Percentiles rank a stretch among this genome's conserved stretches.
Evolutionary conservation across 441 rosid species (phyloP).

Genomic region (Eugenia klotzschiana): DNA sequence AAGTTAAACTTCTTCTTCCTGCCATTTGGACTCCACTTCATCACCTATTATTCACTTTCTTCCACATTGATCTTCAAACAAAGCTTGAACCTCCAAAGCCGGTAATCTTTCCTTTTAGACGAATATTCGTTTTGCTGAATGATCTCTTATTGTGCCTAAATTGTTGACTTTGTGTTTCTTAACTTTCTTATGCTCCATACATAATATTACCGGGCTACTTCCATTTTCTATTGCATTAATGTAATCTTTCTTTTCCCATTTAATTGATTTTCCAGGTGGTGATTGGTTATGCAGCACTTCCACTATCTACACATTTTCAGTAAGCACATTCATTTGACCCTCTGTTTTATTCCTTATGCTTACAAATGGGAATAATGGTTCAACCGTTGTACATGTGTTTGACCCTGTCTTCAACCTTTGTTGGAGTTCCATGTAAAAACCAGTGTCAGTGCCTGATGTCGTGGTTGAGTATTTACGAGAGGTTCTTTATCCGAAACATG

Average conservation of each 20-base stretch:
- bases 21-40: conserved; percentile 89
- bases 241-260: background rate
- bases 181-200: background rate
- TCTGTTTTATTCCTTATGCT: background rate
- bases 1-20: conserved; percentile 84
- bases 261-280: conserved; percentile 46
- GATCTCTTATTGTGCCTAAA: background rate
- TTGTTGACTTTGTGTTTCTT: background rate
- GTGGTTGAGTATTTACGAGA: background rate
- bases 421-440: background rate
- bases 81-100: conserved; percentile 99
- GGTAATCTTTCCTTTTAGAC: conserved; percentile 26
- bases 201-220: background rate
- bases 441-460: background rate
- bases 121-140: background rate
- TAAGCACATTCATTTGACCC: conserved; percentile 30
- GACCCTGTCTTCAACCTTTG: background rate
- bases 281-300: conserved; percentile 91
- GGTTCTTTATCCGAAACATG: background rate
- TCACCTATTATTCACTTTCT: conserved; percentile 93
- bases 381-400: background rate
- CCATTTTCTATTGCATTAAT: background rate
- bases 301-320: conserved; percentile 84
- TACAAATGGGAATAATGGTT: background rate
- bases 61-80: conserved; percentile 95